Evolutionary conservation across 805 yeast species (phyloP), one percentile per base, ranked within the genome.

Genomic region (Cyberlindnera nakhonratchasimensis): DNA sequence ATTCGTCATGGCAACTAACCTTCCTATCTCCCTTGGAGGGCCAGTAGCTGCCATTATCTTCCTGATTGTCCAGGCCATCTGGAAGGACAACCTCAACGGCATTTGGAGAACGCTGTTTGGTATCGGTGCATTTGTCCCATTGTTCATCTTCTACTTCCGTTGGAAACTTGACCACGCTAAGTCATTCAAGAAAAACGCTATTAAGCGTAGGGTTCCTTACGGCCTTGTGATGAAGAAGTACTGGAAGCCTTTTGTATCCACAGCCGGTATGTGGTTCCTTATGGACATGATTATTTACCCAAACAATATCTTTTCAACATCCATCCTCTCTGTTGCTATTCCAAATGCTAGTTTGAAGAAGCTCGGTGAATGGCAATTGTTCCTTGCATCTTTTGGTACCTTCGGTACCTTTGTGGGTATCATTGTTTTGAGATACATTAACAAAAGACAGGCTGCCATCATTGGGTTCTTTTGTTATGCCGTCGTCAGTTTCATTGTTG

Each of bases 271-370:
- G 52, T 80, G 85, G 86, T 80, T 78, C 65, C 66, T 75, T 51
- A 75, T 76, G 57, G 85, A 80, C 63, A 77, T 80, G 46, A 80
- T 77, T 52, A 73, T 79, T 46, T 80, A 79, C 58, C 84, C 85
- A 34, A 77, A 77, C 60, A 80, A 81, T 64, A 71, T 80, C 22
- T 77, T 77, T 62, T 70, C 77, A 18, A 62, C 65, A 20, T 67
- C 74, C 33, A 74, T 79, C 47, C 67, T 75, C 37, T 46, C 69
- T 20, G 64, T 65, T 36, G 71, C 74, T 28, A 63, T 71, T 51
- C 63, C 66, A 16, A 60, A 60, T 5, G 47, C 58, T 4, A 48
- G 50, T 3, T 6, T 46, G 19, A 43, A 34, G 29, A 43, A 25
- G 35, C 33, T 40, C 5, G 47, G 47, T 23, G 50, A 46, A 24